Evolutionary conservation across 768 basidiomycete genomes (phyloP).

Genomic region (Cyclocybe aegerita): DNA sequence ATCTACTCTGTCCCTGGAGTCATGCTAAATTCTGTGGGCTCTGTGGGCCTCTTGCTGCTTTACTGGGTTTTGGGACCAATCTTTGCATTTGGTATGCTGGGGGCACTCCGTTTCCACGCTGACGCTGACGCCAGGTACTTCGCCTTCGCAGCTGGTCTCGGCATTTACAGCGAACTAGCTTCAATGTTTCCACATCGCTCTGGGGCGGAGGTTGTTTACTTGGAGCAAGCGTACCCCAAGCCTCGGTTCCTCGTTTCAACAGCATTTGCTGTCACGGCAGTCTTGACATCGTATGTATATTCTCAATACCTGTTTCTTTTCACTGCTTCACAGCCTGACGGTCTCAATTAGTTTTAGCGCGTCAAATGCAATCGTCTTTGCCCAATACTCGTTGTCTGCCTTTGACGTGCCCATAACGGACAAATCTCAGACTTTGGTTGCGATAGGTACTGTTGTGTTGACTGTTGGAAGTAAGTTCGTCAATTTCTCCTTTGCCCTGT

Average conservation of each 20-base stretch:
- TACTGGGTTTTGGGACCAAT: conserved; percentile 32
- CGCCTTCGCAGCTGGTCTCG: conserved; percentile 27
- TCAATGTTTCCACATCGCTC: conserved; percentile 48
- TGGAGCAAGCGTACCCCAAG: conserved; percentile 44
- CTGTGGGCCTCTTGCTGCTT: conserved; percentile 28
- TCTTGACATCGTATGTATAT: conserved; percentile 32
- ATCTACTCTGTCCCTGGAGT: conserved; percentile 36
- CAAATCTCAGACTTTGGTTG: conserved; percentile 24
- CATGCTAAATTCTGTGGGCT: conserved; percentile 36
- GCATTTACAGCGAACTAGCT: conserved; percentile 42
- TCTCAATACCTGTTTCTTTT: background rate
- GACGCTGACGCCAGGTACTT: background rate
- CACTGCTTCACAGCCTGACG: background rate
- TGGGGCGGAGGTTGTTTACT: conserved; percentile 49
- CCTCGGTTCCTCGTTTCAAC: conserved; percentile 44
- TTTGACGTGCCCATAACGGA: conserved; percentile 28
- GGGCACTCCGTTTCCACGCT: background rate
- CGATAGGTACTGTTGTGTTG: conserved; percentile 22
- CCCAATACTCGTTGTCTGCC: conserved; percentile 35
- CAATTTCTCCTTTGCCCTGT: background rate
- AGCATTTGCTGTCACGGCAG: conserved; percentile 38
- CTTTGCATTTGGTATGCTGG: conserved; percentile 29
- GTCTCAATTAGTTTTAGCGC: conserved; percentile 24
- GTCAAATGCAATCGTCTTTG: conserved; percentile 35
- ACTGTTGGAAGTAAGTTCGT: conserved; percentile 24